Percentiles rank a stretch among this genome's conserved stretches.
Conservation (phyloP, 352 stramenopile genomes). For the Pythium aquatile region DNA sequence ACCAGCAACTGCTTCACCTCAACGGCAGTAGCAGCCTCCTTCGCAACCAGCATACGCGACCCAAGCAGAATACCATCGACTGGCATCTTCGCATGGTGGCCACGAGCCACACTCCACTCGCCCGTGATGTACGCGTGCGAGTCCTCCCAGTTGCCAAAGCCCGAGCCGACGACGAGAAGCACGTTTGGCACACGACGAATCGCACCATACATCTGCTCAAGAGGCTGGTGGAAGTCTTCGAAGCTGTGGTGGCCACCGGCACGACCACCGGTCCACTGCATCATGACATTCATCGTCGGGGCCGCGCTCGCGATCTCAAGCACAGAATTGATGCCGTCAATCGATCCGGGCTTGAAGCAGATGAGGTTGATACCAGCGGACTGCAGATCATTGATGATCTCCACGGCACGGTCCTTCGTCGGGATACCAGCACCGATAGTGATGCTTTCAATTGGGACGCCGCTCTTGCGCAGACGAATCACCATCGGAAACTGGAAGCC, state of each 20-base stretch:
- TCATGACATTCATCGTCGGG: conserved; percentile 75
- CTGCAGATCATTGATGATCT: conserved; percentile 74
- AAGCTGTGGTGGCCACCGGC: conserved; percentile 88
- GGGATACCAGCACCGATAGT: conserved; percentile 86
- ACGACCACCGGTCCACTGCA: conserved; percentile 86
- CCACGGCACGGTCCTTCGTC: conserved; percentile 70
- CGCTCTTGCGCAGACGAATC: conserved; percentile 71
- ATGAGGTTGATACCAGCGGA: conserved; percentile 72
- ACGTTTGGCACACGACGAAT: conserved; percentile 81
- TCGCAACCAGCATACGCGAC: conserved; percentile 85
- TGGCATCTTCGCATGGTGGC: conserved; percentile 64
- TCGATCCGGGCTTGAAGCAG: conserved; percentile 84
- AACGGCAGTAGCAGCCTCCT: conserved; percentile 79
- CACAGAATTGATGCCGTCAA: conserved; percentile 72
- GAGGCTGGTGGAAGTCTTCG: conserved; percentile 84
- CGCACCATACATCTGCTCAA: conserved; percentile 69
- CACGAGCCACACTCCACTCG: conserved; percentile 71
- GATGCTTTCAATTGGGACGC: conserved; percentile 85
- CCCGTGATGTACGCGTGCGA: conserved; percentile 80
- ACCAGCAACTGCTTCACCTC: conserved; percentile 87
- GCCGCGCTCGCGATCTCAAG: conserved; percentile 66
- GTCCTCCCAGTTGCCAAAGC: conserved; percentile 85
- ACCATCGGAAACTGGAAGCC: conserved; percentile 90
- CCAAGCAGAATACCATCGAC: conserved; percentile 78
- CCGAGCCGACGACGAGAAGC: conserved; percentile 83